Evolutionary conservation across 2,329 filamentous ascomycete species (phyloP).

Genomic region (Berkeleyomyces rouxiae): DNA sequence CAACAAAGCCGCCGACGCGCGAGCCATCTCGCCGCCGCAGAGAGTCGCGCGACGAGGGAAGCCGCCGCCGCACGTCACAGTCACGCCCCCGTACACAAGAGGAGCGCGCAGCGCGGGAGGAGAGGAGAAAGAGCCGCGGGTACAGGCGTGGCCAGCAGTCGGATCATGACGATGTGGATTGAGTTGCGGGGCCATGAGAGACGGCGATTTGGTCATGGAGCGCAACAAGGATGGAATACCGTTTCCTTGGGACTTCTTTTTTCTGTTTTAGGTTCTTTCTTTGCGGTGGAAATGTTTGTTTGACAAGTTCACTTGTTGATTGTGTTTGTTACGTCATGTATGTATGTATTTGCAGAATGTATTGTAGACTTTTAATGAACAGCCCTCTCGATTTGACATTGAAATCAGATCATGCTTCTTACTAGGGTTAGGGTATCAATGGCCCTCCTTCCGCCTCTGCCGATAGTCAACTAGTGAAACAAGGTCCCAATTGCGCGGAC

Average conservation of each 20-base stretch:
- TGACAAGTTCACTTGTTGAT: not conserved
- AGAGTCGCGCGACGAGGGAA: constrained; percentile 3
- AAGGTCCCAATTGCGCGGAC: not conserved
- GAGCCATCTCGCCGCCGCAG: constrained; percentile 5
- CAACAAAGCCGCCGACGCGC: constrained; percentile 7
- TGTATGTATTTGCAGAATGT: not conserved
- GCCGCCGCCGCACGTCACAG: constrained; percentile 7
- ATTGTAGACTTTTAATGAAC: not conserved
- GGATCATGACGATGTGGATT: constrained; percentile 7
- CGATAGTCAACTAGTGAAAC: not conserved
- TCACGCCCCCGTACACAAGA: constrained; percentile 15
- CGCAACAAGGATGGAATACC: too few species aligned
- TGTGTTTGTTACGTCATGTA: not conserved
- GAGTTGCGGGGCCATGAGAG: not conserved
- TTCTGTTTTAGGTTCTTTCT: not conserved
- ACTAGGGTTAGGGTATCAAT: not conserved
- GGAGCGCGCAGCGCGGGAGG: constrained; percentile 22
- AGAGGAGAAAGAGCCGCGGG: constrained; percentile 19
- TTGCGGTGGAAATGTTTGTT: not conserved
- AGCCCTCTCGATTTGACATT: not conserved
- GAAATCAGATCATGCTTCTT: not conserved
- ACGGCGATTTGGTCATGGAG: not conserved
- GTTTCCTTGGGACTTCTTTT: too few species aligned
- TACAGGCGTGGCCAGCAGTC: constrained; percentile 9
- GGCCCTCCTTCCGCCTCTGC: not conserved